Base-by-base conservation (phyloP, 139 green algal genomes). In the Coccomyxa sp. region DNA sequence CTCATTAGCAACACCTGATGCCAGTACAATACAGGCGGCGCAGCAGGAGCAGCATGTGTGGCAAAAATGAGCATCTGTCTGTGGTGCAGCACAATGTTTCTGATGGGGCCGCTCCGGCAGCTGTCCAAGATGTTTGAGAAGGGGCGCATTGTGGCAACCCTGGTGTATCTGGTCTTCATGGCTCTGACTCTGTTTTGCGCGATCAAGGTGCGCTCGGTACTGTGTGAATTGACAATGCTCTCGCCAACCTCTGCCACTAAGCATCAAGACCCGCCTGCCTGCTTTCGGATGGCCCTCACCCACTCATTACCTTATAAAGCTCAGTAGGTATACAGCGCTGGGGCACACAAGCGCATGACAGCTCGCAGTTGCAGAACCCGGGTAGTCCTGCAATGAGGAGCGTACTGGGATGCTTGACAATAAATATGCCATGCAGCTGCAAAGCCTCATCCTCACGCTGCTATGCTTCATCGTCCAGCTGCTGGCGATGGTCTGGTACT, bases 101-200 rank as follows among this genome's bases (percentile, higher is more conserved):
- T 89, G 34, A 82, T 86, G 38, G 89, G 91, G 0, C 91, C 91
- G 27, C 55, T 38, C 40, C 86, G 89, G 74, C 91, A 95, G 70
- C 55, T 90, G 36, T 78, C 82, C 12, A 90, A 88, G 74, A 95
- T 95, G 91, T 90, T 95, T 82, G 83, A 94, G 18, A 76, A 68
- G 7, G 76, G 79, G 22, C 83, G 91, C 27, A 74, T 76, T 27
- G 27, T 89, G 9, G 87, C 91, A 14, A 90, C 91, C 27, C 41
- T 81, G 68, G 73, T 94, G 8, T 94, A 94, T 76, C 41, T 94
- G 8, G 72, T 78, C 7, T 34, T 79, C 14, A 86, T 95, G 31
- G 74, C 89, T 2, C 74, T 84, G 22, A 95, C 90, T 0, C 78
- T 93, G 54, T 80, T 85, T 39, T 78, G 77, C 29, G 86, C 86